A percentile compares a stretch with the other conserved stretches of the same genome.
Evolutionary conservation across 495 filamentous ascomycete species (phyloP).

Genomic region (Amorphotheca resinae): DNA sequence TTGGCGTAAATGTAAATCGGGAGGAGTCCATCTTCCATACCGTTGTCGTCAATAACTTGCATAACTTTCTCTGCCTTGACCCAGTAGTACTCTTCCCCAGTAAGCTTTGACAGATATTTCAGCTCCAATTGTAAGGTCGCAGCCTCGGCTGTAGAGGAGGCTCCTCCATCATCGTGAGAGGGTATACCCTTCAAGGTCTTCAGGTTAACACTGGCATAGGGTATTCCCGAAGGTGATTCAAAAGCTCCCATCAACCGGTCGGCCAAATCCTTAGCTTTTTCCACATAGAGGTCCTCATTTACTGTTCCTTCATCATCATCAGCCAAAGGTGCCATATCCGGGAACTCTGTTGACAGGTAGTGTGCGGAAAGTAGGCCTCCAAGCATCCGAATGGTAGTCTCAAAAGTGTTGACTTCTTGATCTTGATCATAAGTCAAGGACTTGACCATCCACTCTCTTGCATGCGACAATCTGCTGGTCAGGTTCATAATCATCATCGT

Average conservation of each 20-base stretch:
- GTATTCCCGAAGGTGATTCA: conserved; percentile 73
- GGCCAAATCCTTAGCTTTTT: conserved; percentile 88
- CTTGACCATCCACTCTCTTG: conserved; percentile 81
- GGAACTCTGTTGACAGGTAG: conserved; percentile 69
- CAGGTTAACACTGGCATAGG: conserved; percentile 83
- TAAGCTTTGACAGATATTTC: conserved; percentile 93
- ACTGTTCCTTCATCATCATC: conserved; percentile 36
- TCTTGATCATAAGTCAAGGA: conserved; percentile 76
- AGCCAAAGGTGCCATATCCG: conserved; percentile 49
- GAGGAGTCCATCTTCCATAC: conserved; percentile 66
- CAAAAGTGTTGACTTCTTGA: conserved; percentile 94
- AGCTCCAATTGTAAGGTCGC: conserved; percentile 89
- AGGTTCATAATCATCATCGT: conserved; percentile 98
- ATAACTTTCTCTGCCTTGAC: conserved; percentile 67
- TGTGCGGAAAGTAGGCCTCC: conserved; percentile 91
- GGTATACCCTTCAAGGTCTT: conserved; percentile 56
- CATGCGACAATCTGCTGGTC: conserved; percentile 71
- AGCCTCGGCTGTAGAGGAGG: conserved; percentile 88
- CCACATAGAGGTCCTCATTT: conserved; percentile 84
- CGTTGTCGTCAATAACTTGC: conserved; percentile 71
- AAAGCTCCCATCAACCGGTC: conserved; percentile 80
- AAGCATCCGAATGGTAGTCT: conserved; percentile 96
- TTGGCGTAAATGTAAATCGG: conserved; percentile 84
- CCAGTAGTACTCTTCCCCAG: conserved; percentile 88
- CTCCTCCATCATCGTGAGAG: conserved; percentile 76